Conservation (phyloP, 139 green algal species). For the Picochlorum sp. region DNA sequence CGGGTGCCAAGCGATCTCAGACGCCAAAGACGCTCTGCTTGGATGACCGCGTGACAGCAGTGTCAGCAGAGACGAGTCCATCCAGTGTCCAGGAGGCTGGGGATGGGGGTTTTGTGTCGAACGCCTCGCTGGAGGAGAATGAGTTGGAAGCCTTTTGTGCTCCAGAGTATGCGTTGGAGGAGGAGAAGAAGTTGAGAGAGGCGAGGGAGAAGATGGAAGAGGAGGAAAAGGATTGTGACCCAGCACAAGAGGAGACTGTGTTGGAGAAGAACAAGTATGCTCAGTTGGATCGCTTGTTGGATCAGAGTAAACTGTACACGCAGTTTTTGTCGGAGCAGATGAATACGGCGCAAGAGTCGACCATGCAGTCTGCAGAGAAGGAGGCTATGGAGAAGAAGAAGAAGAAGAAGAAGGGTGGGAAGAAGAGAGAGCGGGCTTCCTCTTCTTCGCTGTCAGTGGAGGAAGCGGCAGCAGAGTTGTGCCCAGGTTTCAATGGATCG, state of each 20-base stretch:
- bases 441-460: not conserved
- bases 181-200: conserved; percentile 51
- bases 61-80: not conserved
- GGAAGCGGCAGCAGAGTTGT: conserved; percentile 31
- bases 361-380: not conserved
- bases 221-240: not conserved
- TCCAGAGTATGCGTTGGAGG: conserved; percentile 37
- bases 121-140: conserved; percentile 26
- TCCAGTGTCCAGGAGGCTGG: not conserved
- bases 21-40: too few species aligned
- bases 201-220: conserved; percentile 38
- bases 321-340: conserved; percentile 82
- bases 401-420: conserved; percentile 16
- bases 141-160: conserved; percentile 42
- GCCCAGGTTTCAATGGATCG: conserved; percentile 70
- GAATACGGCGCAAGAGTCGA: conserved; percentile 44
- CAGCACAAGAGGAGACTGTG: not conserved
- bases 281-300: conserved; percentile 67
- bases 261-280: conserved; percentile 44
- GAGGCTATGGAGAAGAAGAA: conserved; percentile 22
- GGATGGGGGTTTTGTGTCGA: conserved; percentile 21
- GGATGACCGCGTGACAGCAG: not conserved
- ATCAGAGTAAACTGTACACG: conserved; percentile 71
- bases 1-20: too few species aligned
- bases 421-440: conserved; percentile 4